Base-by-base conservation (phyloP, 768 basidiomycete genomes). In the Artomyces pyxidatus region DNA sequence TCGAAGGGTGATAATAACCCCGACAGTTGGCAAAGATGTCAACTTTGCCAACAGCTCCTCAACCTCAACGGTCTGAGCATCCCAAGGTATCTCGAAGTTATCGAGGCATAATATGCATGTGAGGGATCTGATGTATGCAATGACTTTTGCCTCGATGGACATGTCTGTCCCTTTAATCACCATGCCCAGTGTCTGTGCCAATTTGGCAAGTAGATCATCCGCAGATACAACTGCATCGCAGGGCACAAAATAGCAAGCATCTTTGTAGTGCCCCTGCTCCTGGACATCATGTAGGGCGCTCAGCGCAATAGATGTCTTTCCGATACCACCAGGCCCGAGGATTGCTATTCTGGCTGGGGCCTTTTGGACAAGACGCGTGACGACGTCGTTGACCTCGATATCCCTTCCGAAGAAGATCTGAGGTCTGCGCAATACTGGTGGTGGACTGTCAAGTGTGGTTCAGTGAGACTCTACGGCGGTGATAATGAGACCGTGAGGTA, bases 301-400 rank as follows among this genome's bases (percentile, higher is more conserved):
- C 12, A 42, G 39, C 8, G 51, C 51, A 29, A 53, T 29, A 19
- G 47, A 48, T 10, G 51, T 53, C 42, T 53, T 53, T 39, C 51
- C 51, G 26, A 53, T 53, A 12, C 51, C 51, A 5, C 51, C 51
- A 35, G 42, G 19, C 11, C 62, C 62, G 32, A 63, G 54, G 44
- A 63, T 54, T 2, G 53, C 53, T 27, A 57, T 40, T 21, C 53
- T 53, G 9, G 49, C 44, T 12, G 53, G 22, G 1, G 22, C 5
- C 8, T 42, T 17, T 12, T 43, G 45, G 10, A 50, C 12, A 11
- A 56, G 47, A 6, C 30, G 7, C 30, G 42, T 21, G 17, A 56
- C 42, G 11, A 54, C 48, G 5, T 3, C 32, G 25, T 45, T 38
- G 32, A 54, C 19, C 37, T 56, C 52, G 11, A 28, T 23, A 19